Percentiles rank a stretch among this genome's conserved stretches.
Evolutionary conservation across 2,329 filamentous ascomycete genomes (phyloP).

Genomic region (Pestalotiopsis sp.): DNA sequence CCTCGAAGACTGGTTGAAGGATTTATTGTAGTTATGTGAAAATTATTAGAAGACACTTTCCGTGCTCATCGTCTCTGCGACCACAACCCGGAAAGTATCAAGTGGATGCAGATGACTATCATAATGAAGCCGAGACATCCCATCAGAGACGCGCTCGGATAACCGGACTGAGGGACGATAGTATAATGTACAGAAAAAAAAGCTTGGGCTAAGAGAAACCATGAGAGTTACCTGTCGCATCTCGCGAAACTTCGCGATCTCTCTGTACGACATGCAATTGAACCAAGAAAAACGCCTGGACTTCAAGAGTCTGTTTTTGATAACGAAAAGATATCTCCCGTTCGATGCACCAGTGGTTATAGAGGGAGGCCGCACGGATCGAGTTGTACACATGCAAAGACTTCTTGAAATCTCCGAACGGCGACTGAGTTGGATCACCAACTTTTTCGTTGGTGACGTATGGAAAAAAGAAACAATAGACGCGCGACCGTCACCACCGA

Average conservation of each 20-base stretch:
- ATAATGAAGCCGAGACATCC: background rate
- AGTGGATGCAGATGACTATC: background rate
- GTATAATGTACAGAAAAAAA: background rate
- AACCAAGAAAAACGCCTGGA: background rate
- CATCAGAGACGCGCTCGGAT: background rate
- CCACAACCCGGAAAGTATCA: background rate
- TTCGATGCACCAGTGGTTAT: background rate
- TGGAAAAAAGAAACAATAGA: background rate
- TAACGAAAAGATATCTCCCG: background rate
- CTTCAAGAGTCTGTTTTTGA: background rate
- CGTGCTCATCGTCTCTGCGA: background rate
- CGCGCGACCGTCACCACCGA: slow-evolving; percentile 2
- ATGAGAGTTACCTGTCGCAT: background rate
- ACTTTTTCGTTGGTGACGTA: background rate
- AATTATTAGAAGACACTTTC: background rate
- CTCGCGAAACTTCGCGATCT: background rate
- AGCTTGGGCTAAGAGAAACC: background rate
- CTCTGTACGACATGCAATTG: background rate
- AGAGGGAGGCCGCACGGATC: background rate
- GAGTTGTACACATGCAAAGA: background rate
- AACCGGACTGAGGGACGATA: background rate
- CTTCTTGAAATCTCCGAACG: background rate
- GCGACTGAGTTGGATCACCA: background rate
- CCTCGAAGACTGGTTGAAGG: background rate
- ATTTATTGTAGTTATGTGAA: background rate